Base-by-base conservation (phyloP, 768 basidiomycete genomes). In the Pleurotus citrinopileatus region DNA sequence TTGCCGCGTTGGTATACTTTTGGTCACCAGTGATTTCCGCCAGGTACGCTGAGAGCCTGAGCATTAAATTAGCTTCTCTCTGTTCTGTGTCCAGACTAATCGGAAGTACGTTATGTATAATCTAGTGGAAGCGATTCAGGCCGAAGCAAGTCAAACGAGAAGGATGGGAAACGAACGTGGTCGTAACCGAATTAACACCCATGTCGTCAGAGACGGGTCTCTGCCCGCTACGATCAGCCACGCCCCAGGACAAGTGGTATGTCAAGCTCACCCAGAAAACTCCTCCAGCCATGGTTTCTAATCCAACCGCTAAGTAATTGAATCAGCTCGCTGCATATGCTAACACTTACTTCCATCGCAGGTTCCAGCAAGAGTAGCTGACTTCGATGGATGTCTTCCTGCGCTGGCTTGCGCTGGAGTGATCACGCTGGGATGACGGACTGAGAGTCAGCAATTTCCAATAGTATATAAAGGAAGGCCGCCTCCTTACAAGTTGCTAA, bases 281-380 rank as follows among this genome's bases (percentile, higher is more conserved):
- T 7, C 77, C 78, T 2, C 80, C 80, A 4, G 73, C 77, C 77
- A 80, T 81, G 10, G 75, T 74, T 19, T 62, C 75, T 78, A n/a
- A n/a, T n/a, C n/a, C n/a, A n/a, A n/a, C n/a, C n/a, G n/a, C n/a
- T n/a, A 54, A 17, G 23, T 32, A 55, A 17, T 20, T 54, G 40
- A 52, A 36, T 19, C 6, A 36, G n/a, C 32, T n/a, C 32, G 32
- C 32, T 34, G 10, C 32, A 34, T 10, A n/a, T 34, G 10, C 9
- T 10, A 9, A 10, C 10, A 68, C 73, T 51, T 23, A 78, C 77
- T 59, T 47, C 74, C 76, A 20, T 74, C 69, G 53, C 81, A 83
- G 8, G 73, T 73, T 3, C 68, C 67, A 37, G 67, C 61, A 23
- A 81, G 60, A 3, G 64, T 60, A 52, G 78, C 78, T 4, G 59